These are phyloP conservation scores for Trametopsis cervina DNA, from an alignment of 768 basidiomycete genomes.

Conservation along the genomic window DNA sequence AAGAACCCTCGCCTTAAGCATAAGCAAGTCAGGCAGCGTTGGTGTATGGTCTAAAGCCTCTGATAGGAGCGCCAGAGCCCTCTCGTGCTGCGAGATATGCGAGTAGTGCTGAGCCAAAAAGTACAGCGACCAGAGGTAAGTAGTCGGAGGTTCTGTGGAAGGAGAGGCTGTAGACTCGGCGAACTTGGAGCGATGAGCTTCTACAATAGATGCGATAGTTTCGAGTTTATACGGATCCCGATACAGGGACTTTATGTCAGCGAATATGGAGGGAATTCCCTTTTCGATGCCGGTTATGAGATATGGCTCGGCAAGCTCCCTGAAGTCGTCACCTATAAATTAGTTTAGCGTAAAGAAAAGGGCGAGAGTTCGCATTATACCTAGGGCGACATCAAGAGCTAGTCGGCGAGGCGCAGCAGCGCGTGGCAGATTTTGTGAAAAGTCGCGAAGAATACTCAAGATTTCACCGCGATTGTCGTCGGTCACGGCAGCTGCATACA, in stretches of 20 bases:
- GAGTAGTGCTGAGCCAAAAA: slow-evolving; percentile 90
- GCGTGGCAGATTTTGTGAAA: slow-evolving; percentile 56
- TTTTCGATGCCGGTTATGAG: slow-evolving; percentile 63
- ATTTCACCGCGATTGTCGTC: slow-evolving; percentile 48
- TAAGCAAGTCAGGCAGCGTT: slow-evolving; percentile 85
- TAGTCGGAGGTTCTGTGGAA: slow-evolving; percentile 45
- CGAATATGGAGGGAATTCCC: slow-evolving; percentile 90
- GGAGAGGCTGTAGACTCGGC: slow-evolving; percentile 24
- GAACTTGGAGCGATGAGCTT: slow-evolving; percentile 36
- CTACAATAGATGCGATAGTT: slow-evolving; percentile 62
- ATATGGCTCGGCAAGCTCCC: slow-evolving; percentile 55
- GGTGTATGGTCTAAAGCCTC: slow-evolving; percentile 79
- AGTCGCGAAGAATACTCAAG: slow-evolving; percentile 48
- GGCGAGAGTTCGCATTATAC: slow-evolving; percentile 20
- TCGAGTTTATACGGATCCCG: slow-evolving; percentile 53
- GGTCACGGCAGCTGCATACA: slow-evolving; percentile 20
- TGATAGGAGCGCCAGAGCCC: slow-evolving; percentile 56
- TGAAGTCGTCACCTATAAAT: slow-evolving; percentile 58
- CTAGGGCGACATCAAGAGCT: slow-evolving; percentile 57
- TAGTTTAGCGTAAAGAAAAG: background rate
- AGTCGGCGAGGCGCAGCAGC: slow-evolving; percentile 70
- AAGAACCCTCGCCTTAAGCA: slow-evolving; percentile 73
- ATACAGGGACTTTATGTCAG: slow-evolving; percentile 86
- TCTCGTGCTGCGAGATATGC: slow-evolving; percentile 40
- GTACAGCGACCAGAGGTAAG: slow-evolving; percentile 92